phyloP scores from a whole-genome alignment of 192 early-diverging fungal genomes.

The Linnemannia exigua region DNA sequence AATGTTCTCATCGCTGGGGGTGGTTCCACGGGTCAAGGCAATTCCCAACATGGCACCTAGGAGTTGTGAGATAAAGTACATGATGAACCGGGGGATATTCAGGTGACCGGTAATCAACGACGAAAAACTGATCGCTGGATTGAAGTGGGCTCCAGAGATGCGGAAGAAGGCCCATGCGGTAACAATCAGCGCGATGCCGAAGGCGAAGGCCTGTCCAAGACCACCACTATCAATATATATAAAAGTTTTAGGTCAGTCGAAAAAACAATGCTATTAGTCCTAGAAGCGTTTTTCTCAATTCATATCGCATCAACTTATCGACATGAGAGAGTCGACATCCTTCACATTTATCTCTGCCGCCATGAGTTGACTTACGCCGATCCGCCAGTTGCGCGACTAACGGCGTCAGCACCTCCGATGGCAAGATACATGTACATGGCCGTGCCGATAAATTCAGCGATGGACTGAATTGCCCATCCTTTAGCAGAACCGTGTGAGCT shows the following conservation, averaged over 20 bases:
- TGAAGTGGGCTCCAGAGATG: slow-evolving; percentile 73
- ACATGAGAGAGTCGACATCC: no score
- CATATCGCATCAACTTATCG: no score
- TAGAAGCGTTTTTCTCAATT: no score
- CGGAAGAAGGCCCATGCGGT: slow-evolving; percentile 62
- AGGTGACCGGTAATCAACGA: slow-evolving; percentile 69
- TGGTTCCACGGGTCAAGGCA: slow-evolving; percentile 38
- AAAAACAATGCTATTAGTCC: neutral
- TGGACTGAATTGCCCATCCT: slow-evolving; percentile 25
- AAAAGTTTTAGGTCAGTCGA: neutral
- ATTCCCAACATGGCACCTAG: slow-evolving; percentile 70
- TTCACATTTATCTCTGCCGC: no score
- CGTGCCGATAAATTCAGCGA: slow-evolving; percentile 60
- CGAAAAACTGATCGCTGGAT: slow-evolving; percentile 75
- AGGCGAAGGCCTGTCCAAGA: slow-evolving; percentile 56
- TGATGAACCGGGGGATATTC: slow-evolving; percentile 45
- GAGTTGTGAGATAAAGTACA: slow-evolving; percentile 72
- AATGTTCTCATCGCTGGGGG: slow-evolving; percentile 11
- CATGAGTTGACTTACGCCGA: slow-evolving; percentile 12
- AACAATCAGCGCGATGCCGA: slow-evolving; percentile 63
- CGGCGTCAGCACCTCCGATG: slow-evolving; percentile 55
- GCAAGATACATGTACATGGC: slow-evolving; percentile 61
- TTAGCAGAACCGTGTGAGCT: slow-evolving; percentile 1
- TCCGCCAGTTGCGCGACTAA: slow-evolving; percentile 13
- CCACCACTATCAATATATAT: neutral